Conservation (phyloP, 2,329 filamentous ascomycete species). For the Metarhizium album region DNA sequence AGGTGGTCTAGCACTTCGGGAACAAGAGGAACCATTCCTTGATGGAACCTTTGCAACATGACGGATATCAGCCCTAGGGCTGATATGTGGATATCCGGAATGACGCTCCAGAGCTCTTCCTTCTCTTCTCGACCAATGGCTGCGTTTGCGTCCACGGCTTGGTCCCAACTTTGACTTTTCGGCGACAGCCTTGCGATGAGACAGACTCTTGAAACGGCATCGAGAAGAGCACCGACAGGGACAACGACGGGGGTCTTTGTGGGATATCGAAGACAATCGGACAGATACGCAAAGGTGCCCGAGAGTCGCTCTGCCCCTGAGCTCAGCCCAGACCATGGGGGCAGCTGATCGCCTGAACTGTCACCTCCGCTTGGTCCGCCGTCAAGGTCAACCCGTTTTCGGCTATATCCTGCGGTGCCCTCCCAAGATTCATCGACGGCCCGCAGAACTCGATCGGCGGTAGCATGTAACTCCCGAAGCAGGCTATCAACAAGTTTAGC, state of each 20-base stretch:
- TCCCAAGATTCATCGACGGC: constrained; percentile 76
- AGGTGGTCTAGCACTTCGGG: constrained; percentile 61
- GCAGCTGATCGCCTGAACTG: constrained; percentile 40
- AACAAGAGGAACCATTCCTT: constrained; percentile 46
- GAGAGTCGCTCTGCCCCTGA: constrained; percentile 60
- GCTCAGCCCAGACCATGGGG: constrained; percentile 62
- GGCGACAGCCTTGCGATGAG: constrained; percentile 47
- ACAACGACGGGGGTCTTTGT: constrained; percentile 57
- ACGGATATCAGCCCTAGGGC: constrained; percentile 51
- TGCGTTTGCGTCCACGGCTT: constrained; percentile 53
- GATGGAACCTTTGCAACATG: constrained; percentile 47
- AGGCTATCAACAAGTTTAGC: constrained; percentile 50
- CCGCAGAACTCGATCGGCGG: constrained; percentile 68
- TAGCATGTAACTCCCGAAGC: constrained; percentile 55
- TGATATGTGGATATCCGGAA: constrained; percentile 66
- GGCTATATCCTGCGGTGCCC: constrained; percentile 43
- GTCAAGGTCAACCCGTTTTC: constrained; percentile 32
- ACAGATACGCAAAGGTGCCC: constrained; percentile 54
- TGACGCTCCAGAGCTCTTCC: constrained; percentile 61
- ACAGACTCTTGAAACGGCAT: constrained; percentile 59
- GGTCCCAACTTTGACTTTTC: constrained; percentile 34
- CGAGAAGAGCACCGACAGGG: constrained; percentile 56
- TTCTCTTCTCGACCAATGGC: constrained; percentile 72
- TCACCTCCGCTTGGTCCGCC: constrained; percentile 37
- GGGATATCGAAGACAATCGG: constrained; percentile 48